Percentiles rank a stretch among this genome's conserved stretches.
Conservation (phyloP, 805 yeast genomes). For the Yamadazyma olivae region DNA sequence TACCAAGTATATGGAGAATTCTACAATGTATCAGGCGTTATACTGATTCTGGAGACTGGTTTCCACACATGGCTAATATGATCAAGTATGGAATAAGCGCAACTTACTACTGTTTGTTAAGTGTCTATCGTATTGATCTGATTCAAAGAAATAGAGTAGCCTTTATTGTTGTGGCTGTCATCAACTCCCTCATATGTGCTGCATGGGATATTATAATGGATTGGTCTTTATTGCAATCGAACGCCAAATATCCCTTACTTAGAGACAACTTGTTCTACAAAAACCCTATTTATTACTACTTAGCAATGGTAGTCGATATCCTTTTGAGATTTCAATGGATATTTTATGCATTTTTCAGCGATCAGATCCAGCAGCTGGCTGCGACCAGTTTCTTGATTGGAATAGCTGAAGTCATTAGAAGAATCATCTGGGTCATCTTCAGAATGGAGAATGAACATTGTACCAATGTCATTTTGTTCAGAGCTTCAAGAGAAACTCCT, state of each 20-base stretch:
- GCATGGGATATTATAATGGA: constrained; percentile 95
- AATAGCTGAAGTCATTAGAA: constrained; percentile 72
- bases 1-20: constrained; percentile 90
- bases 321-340: constrained; percentile 87
- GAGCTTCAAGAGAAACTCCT: constrained; percentile 86
- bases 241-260: constrained; percentile 53
- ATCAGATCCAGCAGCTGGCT: constrained; percentile 83
- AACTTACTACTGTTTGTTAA: constrained; percentile 65
- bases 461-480: constrained; percentile 77
- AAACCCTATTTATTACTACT: constrained; percentile 52
- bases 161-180: constrained; percentile 69
- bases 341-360: constrained; percentile 75
- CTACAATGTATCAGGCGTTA: constrained; percentile 90
- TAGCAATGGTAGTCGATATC: constrained; percentile 71
- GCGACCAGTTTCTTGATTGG: constrained; percentile 82
- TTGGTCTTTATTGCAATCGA: constrained; percentile 82
- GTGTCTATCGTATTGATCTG: constrained; percentile 69
- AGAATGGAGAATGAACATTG: constrained; percentile 97
- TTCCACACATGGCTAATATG: constrained; percentile 93
- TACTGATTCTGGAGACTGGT: constrained; percentile 91
- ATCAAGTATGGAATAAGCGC: constrained; percentile 68
- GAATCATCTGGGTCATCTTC: constrained; percentile 87
- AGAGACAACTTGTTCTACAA: constrained; percentile 71
- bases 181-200: constrained; percentile 68
- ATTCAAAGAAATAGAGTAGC: constrained; percentile 43